Conservation (phyloP, 257 asterid species). For the Ilex asprella region DNA sequence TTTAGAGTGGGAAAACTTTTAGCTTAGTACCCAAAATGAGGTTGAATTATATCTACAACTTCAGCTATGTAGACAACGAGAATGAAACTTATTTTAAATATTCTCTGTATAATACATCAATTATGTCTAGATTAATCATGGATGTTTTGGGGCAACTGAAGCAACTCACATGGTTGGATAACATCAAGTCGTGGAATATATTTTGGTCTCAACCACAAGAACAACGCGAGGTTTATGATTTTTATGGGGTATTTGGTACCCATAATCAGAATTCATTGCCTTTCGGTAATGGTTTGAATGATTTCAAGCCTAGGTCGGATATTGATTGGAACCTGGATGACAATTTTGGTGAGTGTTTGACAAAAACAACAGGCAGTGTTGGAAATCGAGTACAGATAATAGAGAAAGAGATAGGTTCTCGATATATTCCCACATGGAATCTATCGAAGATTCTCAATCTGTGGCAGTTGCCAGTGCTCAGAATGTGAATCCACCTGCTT, state of each 20-base stretch:
- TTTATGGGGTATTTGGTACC: slow-evolving; percentile 35
- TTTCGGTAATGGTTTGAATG: slow-evolving; percentile 33
- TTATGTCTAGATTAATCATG: slow-evolving; percentile 30
- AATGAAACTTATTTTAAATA: slow-evolving; percentile 42
- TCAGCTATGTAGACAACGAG: slow-evolving; percentile 17
- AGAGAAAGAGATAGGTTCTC: slow-evolving; percentile 22
- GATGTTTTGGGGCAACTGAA: slow-evolving; percentile 39
- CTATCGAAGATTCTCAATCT: slow-evolving; percentile 9
- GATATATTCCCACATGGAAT: slow-evolving; percentile 9
- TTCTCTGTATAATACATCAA: slow-evolving; percentile 4
- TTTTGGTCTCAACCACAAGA: slow-evolving; percentile 40
- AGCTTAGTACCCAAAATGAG: slow-evolving; percentile 48
- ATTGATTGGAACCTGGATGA: slow-evolving; percentile 31
- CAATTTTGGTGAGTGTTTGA: slow-evolving; percentile 36
- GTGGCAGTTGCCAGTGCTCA: slow-evolving; percentile 13
- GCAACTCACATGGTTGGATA: slow-evolving; percentile 21
- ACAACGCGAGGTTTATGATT: slow-evolving; percentile 40
- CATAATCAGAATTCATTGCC: slow-evolving; percentile 25
- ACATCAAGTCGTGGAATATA: slow-evolving; percentile 18
- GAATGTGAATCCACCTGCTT: slow-evolving; percentile 38
- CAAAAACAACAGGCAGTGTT: slow-evolving; percentile 23
- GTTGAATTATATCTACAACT: slow-evolving; percentile 20
- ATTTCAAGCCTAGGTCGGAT: slow-evolving; percentile 17
- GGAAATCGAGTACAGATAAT: background rate
- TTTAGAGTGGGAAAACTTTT: slow-evolving; percentile 56